Percentiles rank a stretch among this genome's conserved stretches.
These are phyloP conservation scores for Gymnopilus dilepis DNA, from an alignment of 768 basidiomycete species.

Conservation along the genomic window DNA sequence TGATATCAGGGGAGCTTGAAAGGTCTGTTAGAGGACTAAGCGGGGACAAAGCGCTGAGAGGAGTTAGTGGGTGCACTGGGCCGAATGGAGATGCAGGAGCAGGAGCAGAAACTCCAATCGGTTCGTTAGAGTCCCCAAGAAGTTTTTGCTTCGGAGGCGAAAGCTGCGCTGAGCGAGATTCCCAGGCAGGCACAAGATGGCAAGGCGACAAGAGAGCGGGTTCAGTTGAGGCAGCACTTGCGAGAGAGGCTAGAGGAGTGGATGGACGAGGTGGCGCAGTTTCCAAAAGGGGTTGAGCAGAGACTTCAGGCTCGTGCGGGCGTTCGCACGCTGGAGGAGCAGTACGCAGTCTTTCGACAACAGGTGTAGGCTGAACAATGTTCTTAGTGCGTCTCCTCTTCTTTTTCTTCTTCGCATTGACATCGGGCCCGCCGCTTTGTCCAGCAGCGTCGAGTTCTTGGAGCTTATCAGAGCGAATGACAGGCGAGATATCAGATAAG, in stretches of 20 bases:
- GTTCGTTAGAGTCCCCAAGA: neutral
- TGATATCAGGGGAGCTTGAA: conserved; percentile 20
- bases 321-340: conserved; percentile 6
- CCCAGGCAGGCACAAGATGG: conserved; percentile 16
- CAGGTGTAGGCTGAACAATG: conserved; percentile 13
- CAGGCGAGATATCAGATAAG: conserved; percentile 36
- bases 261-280: conserved; percentile 2
- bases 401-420: conserved; percentile 18
- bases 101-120: neutral
- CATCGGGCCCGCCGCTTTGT: neutral
- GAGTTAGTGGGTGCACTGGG: conserved; percentile 6
- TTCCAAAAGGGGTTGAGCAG: neutral
- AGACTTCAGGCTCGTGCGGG: conserved; percentile 1
- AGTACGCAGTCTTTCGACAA: conserved; percentile 26
- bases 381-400: conserved; percentile 14
- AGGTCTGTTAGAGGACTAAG: conserved; percentile 36
- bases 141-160: neutral
- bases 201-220: conserved; percentile 25
- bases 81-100: neutral
- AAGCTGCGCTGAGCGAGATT: neutral
- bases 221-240: neutral
- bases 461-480: conserved; percentile 29
- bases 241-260: neutral
- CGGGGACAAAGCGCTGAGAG: conserved; percentile 28
- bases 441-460: conserved; percentile 1